A percentile compares a stretch with the other conserved stretches of the same genome.
These are phyloP conservation scores for Myriangium duriaei DNA, from an alignment of 2,329 filamentous ascomycete genomes.

Conservation along the genomic window DNA sequence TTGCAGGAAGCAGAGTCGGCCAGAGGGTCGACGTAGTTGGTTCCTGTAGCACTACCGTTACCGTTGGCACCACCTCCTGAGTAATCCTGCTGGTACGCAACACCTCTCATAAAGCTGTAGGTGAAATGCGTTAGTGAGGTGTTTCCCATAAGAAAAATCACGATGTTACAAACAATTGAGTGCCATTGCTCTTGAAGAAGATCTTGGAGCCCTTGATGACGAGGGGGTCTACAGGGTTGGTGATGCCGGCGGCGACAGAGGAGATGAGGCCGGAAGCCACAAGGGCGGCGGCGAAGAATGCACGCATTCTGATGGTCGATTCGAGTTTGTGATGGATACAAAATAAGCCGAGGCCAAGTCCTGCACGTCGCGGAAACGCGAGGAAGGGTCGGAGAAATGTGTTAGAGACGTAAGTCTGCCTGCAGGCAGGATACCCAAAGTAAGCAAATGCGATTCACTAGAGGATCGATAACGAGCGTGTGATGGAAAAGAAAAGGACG, in stretches of 20 bases:
- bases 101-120: slow-evolving; percentile 66
- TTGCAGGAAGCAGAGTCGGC: slow-evolving; percentile 58
- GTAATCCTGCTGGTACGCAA: slow-evolving; percentile 82
- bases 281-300: slow-evolving; percentile 6
- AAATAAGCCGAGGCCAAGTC: too few species aligned
- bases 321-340: too few species aligned
- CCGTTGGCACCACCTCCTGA: slow-evolving; percentile 34
- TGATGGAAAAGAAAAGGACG: too few species aligned
- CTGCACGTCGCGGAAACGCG: too few species aligned
- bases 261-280: slow-evolving; percentile 31
- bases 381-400: too few species aligned
- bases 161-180: slow-evolving; percentile 47
- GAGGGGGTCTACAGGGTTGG: slow-evolving; percentile 49
- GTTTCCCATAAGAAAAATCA: background rate
- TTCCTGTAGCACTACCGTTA: slow-evolving; percentile 40
- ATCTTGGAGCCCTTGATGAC: slow-evolving; percentile 74
- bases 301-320: slow-evolving; percentile 8
- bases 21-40: slow-evolving; percentile 69
- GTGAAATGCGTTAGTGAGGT: background rate
- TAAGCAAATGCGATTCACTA: too few species aligned
- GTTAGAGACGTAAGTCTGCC: too few species aligned
- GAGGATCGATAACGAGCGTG: too few species aligned
- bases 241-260: slow-evolving; percentile 36
- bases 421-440: too few species aligned
- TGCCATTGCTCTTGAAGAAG: slow-evolving; percentile 74